Evolutionary conservation across 2,329 filamentous ascomycete species (phyloP), one percentile per base, ranked within the genome.

Genomic region (Apiospora saccharicola): DNA sequence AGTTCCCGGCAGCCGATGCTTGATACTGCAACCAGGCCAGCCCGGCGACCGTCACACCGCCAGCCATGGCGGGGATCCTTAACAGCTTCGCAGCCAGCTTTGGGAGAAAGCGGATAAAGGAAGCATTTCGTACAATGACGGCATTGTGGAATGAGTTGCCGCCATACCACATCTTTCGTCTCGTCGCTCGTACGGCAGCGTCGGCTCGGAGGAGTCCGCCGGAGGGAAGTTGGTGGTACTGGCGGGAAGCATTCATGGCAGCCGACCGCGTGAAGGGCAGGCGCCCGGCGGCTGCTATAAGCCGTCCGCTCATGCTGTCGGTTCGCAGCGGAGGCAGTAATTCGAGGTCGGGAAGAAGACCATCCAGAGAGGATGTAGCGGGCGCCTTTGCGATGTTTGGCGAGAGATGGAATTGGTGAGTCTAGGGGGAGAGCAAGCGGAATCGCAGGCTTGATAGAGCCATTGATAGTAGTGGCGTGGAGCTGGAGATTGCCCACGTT

Each of bases 1-100:
- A 87, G 70, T 83, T 86, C 68, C 86, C 83, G 16, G 86, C 84
- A 85, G 88, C 85, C 86, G 92, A 91, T 75, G 96, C 96, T 83
- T 99, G 96, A 81, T 99, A 98, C 81, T 99, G 96, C 68, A 99
- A 85, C 88, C 98, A 99, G 37, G 95, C 95, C 73, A 97, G 85
- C 3, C 93, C 94, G 19, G 94, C 95, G 76, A 99, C 90, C 79
- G 95, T 94, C 67, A 95, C 89, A 57, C 94, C 95, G 57, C 96
- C 96, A 78, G 98, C 95, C 85, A 98, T 92, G 72, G 96, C 96
- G 26, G 96, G 96, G 71, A 98, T 87, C 72, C 95, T 91, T 47
- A 92, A 89, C 77, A 99, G 92, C 85, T 98, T 99, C 79, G 96
- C 84, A n/a, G 96, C 91, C 69, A 99, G 87, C 81, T 94, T 96